Base-by-base conservation (phyloP, 768 basidiomycete species). In the Leccinum barrowsii region DNA sequence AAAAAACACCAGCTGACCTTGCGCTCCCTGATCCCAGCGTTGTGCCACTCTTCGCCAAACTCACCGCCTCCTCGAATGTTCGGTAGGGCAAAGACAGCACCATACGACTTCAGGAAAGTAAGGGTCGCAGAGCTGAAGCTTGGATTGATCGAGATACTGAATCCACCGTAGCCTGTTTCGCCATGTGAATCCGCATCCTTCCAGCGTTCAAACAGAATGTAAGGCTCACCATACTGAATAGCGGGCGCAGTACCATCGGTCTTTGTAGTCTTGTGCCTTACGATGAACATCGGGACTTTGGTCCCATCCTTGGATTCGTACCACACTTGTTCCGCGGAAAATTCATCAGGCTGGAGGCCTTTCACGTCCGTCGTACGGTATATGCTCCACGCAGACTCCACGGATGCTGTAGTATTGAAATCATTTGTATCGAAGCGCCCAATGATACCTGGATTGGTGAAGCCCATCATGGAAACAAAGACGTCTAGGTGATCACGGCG, bases 11-110 rank as follows among this genome's bases (percentile, higher is more conserved):
- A 34, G 37, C 52, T 53, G 69, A 86, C 87, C 79, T 92, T 92
- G 53, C 81, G 80, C 59, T 90, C 90, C 59, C 77, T 78, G 28
- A 77, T 85, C 2, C 89, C 92, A 22, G 80, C 88, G 44, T 80
- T 66, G 69, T 93, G 90, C 92, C 92, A 94, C n/a, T 85, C 81
- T 64, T 92, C 87, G 13, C 92, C 91, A 61, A 91, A 92, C 67
- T 91, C 89, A 2, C 81, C 80, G 4, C 91, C 91, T 10, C 87
- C 87, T 54, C 87, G 77, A 59, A 86, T 84, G 61, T 78, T 83
- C 21, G 80, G 76, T 34, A 80, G 66, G 4, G 87, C 90, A 30
- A 85, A 77, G 30, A 91, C 73, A 7, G 82, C 86, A 8, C 86
- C 82, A 65, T 89, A 93, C 42, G 76, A 78, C 71, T 89, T 82